Evolutionary conservation across 2,329 filamentous ascomycete species (phyloP).

Genomic region (Calonectria ilicicola): DNA sequence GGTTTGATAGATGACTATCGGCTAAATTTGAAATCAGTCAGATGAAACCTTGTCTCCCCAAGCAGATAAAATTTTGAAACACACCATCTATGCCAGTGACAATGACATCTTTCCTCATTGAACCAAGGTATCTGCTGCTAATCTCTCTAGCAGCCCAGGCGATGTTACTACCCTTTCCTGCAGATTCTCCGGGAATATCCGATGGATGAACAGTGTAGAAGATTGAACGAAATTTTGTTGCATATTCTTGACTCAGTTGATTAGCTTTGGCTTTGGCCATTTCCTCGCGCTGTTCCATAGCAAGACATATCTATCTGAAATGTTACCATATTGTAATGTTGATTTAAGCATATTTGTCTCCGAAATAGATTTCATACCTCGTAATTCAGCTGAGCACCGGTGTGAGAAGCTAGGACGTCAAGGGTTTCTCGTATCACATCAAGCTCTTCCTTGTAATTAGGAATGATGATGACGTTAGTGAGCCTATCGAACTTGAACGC

Average conservation of each 20-base stretch:
- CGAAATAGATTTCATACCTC: neutral
- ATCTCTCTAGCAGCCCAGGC: neutral
- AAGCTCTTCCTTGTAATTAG: neutral
- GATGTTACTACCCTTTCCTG: neutral
- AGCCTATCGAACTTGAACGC: neutral
- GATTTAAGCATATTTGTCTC: neutral
- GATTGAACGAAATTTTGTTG: neutral
- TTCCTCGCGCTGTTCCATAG: neutral
- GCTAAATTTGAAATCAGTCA: constrained; percentile 55
- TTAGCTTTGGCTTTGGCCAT: neutral
- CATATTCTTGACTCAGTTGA: neutral
- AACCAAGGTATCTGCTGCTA: neutral
- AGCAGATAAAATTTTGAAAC: neutral
- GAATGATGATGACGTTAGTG: neutral
- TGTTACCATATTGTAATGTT: neutral
- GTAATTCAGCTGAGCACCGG: neutral
- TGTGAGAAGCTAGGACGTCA: neutral
- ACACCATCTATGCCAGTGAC: neutral
- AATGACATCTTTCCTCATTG: neutral
- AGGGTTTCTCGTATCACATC: neutral
- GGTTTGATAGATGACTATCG: constrained; percentile 76
- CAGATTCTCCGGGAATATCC: neutral
- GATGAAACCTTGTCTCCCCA: neutral
- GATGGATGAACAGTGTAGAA: neutral
- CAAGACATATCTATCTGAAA: neutral